Evolutionary conservation across 176 grass and related monocot genomes (phyloP), one percentile per base, ranked within the genome.

Genomic region (Pontederia paniculata): DNA sequence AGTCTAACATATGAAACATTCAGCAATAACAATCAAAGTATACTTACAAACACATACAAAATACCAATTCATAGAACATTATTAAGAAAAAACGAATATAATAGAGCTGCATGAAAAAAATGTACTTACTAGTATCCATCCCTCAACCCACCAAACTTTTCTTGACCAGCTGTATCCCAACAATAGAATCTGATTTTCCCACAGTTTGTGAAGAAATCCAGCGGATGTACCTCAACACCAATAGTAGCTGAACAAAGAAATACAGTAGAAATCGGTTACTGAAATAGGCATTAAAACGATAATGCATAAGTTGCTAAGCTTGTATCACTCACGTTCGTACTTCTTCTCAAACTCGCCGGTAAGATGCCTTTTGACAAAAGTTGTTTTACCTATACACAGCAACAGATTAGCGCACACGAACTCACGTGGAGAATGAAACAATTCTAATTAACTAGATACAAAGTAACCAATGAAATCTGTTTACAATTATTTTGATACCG

Each of bases 321-420:
- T 0, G 21, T 42, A 17, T 43, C 37, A 53, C 78, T 52, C 53
- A 86, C 87, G 87, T 14, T 85, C 87, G 0, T 90, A 90, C 77
- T 90, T 90, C 68, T 93, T 93, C 52, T 93, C 88, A 0, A 93
- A 93, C 46, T 93, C 88, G 17, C 88, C 83, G 10, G 88, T 94
- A 12, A 94, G 88, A 94, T 94, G 88, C 58, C 88, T 94, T 70
- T 94, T 94, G 54, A 94, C 88, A 75, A 93, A 93, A 43, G 88
- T 93, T 11, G 88, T 93, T 66, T 93, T 93, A 44, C 88, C 88
- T 93, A 65, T 45, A 9, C 16, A 2, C 71, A 22, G 45, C 7
- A 62, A 68, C 12, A 62, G 9, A 57, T 0, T 5, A 17, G 16
- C 2, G 23, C 3, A 41, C 0, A n/a, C 5, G 1, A 12, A 37